Base-by-base conservation (phyloP, 164 flowering plant species). In the Euptelea pleiosperma region DNA sequence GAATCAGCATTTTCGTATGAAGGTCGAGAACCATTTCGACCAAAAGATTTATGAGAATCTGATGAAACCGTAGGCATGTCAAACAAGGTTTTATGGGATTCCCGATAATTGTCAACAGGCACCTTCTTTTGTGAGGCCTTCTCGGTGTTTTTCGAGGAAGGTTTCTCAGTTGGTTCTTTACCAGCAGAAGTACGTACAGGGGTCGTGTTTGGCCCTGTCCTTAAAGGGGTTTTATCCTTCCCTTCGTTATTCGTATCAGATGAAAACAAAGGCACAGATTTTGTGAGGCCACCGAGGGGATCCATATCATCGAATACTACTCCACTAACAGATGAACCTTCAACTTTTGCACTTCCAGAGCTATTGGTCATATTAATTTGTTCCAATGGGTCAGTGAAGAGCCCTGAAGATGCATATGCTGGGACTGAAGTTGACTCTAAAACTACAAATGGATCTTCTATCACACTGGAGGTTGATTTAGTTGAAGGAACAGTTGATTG, bases 391-490 rank as follows among this genome's bases (percentile, higher is more conserved):
- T 87, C 85, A 15, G 70, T 41, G 57, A 66, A 82, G 25, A 63
- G 40, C 28, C 73, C 81, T 12, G 78, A 64, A 21, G 91, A 66
- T 21, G 80, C 65, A 57, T 57, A 55, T 26, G 46, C 52, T 29
- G 73, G 69, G 18, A 71, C 31, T 57, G 89, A 58, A 58, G 67
- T 62, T 55, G 92, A 75, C 60, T 73, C 83, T 34, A 82, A 50
- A 26, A 74, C 80, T 9, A 72, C 91, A 81, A 90, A 85, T 21
- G 89, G 91, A 46, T 90, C 86, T 19, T 84, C 93, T 42, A 65
- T 52, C 34, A 55, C 63, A 58, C 58, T 67, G 37, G 83, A 61
- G 19, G 73, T 40, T 33, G 73, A 64, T 63, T 76, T 81, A 34
- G 51, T 46, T 52, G 80, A 43, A 68, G 62, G 56, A 58, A 30